phyloP scores from a whole-genome alignment of 2,329 filamentous ascomycete genomes.

The Cryoendolithus antarcticus region DNA sequence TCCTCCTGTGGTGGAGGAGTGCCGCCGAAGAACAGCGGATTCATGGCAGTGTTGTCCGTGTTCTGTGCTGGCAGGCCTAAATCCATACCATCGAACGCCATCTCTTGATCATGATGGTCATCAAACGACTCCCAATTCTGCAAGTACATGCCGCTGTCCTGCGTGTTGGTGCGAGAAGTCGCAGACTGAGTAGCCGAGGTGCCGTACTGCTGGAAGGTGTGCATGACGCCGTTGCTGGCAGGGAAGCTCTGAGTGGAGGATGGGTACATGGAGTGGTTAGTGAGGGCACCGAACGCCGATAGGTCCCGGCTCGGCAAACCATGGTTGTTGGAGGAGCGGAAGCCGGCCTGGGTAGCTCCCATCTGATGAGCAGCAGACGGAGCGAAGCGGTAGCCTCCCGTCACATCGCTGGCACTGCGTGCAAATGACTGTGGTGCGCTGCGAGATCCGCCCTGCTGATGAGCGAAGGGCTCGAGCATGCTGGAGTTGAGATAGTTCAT shows the following conservation, averaged over 20 bases:
- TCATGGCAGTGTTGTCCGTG: conserved; percentile 1
- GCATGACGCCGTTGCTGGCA: background rate
- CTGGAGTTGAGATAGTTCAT: conserved; percentile 9
- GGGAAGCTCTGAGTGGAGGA: background rate
- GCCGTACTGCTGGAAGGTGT: background rate
- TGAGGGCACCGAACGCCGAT: conserved; percentile 4
- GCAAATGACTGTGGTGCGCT: background rate
- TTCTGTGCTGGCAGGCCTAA: conserved; percentile 1
- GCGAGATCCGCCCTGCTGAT: background rate
- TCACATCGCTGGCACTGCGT: background rate
- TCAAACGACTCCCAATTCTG: conserved; percentile 3
- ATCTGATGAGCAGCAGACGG: background rate
- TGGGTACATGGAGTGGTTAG: conserved; percentile 2
- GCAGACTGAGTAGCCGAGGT: background rate
- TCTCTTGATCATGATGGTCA: background rate
- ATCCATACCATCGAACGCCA: conserved; percentile 1
- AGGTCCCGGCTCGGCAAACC: background rate
- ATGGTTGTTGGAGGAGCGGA: conserved; percentile 1
- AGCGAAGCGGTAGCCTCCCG: background rate
- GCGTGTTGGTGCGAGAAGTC: background rate
- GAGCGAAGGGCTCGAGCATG: conserved; percentile 3
- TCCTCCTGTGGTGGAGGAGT: conserved; percentile 2
- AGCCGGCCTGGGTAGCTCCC: too few relatives aligned
- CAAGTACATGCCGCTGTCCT: conserved; percentile 3
- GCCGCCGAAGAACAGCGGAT: conserved; percentile 5